Evolutionary conservation across 2,329 filamentous ascomycete species (phyloP).

Genomic region (Colletotrichum tropicicola): DNA sequence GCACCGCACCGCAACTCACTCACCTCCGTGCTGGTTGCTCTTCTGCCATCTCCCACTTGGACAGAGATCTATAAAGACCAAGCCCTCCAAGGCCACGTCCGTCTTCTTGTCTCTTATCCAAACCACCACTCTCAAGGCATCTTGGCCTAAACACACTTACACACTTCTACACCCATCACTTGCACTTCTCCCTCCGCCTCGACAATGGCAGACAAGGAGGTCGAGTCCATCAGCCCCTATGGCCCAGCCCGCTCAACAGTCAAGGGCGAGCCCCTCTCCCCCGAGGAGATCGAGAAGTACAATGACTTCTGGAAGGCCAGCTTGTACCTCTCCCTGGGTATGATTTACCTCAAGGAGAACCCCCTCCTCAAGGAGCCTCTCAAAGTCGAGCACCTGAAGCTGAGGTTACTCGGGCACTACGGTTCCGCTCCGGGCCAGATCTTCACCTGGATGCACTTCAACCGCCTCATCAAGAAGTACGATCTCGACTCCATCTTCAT

Average conservation of each 20-base stretch:
- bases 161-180: not conserved
- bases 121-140: slow-evolving; percentile 26
- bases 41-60: not conserved
- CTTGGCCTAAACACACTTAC: slow-evolving; percentile 36
- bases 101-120: not conserved
- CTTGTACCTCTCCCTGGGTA: slow-evolving; percentile 79
- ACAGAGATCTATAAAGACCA: slow-evolving; percentile 23
- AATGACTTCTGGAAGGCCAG: slow-evolving; percentile 80
- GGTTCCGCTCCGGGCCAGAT: slow-evolving; percentile 83
- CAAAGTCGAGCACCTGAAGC: slow-evolving; percentile 76
- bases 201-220: slow-evolving; percentile 41
- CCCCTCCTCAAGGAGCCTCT: slow-evolving; percentile 76
- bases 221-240: slow-evolving; percentile 69
- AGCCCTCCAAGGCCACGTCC: not conserved
- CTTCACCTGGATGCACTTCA: slow-evolving; percentile 85
- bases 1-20: too few species aligned
- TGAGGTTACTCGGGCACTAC: slow-evolving; percentile 79
- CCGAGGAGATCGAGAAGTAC: slow-evolving; percentile 73
- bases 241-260: slow-evolving; percentile 73
- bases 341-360: slow-evolving; percentile 82
- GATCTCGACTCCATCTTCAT: slow-evolving; percentile 77
- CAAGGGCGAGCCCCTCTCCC: slow-evolving; percentile 66
- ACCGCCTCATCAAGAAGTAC: slow-evolving; percentile 83
- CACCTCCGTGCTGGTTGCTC: not conserved
- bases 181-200: slow-evolving; percentile 9